phyloP scores from a whole-genome alignment of 352 stramenopile genomes.

The Phytophthora sansomeana region DNA sequence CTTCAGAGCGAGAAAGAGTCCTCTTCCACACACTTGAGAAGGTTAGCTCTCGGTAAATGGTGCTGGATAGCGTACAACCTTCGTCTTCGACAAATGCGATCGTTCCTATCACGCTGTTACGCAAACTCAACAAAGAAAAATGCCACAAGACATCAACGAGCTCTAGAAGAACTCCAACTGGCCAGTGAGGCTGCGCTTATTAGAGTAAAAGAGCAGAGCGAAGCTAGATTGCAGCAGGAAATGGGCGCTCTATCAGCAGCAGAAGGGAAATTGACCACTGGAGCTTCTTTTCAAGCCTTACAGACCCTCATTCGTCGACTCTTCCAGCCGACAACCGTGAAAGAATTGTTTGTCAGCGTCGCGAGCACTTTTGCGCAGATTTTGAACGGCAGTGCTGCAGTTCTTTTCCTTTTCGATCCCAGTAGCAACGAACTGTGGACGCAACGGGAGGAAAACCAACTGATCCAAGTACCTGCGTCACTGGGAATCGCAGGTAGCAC shows the following conservation, averaged over 20 bases:
- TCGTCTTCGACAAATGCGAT: conserved; percentile 39
- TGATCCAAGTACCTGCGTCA: conserved; percentile 58
- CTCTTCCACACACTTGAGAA: conserved; percentile 21
- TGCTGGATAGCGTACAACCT: conserved; percentile 61
- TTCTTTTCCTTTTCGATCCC: conserved; percentile 72
- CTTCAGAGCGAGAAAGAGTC: conserved; percentile 26
- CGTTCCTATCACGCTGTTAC: conserved; percentile 46
- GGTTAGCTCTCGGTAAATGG: conserved; percentile 45
- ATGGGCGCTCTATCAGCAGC: conserved; percentile 19
- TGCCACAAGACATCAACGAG: conserved; percentile 9
- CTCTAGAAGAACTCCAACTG: conserved; percentile 23
- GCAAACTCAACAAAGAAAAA: conserved; percentile 16
- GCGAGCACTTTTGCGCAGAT: conserved; percentile 49
- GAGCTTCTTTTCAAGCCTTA: conserved; percentile 40
- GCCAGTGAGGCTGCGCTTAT: conserved; percentile 20
- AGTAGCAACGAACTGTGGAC: conserved; percentile 75
- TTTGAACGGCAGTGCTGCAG: conserved; percentile 47
- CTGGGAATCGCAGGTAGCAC: conserved; percentile 66
- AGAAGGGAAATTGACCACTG: conserved; percentile 36
- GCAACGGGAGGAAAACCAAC: conserved; percentile 51
- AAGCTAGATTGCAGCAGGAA: conserved; percentile 20
- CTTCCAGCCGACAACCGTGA: conserved; percentile 35
- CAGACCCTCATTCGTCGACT: conserved; percentile 62
- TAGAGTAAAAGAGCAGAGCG: conserved; percentile 16
- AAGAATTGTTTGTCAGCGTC: conserved; percentile 58